Evolutionary conservation across 1,139 yeast genomes (phyloP).

Genomic region (Suzukiozyma palmioleophila): DNA sequence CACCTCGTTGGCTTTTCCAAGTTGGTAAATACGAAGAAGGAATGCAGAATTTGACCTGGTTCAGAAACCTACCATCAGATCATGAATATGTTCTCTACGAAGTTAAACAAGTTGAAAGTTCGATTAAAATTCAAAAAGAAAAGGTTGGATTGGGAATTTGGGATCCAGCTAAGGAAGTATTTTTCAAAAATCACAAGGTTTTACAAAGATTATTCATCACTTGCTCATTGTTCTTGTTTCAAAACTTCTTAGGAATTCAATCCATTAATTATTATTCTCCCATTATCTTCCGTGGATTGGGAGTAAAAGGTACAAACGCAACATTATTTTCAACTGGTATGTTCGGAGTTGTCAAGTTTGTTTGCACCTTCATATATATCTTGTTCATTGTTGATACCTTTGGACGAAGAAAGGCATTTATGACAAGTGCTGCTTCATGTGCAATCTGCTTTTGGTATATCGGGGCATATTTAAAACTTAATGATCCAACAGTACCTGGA

Average conservation of each 20-base stretch:
- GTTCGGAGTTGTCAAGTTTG: slow-evolving; percentile 40
- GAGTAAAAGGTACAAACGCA: slow-evolving; percentile 36
- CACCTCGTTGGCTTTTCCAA: slow-evolving; percentile 39
- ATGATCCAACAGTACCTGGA: slow-evolving; percentile 36
- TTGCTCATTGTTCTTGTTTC: slow-evolving; percentile 33
- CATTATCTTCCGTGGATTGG: slow-evolving; percentile 34
- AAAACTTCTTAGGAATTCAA: slow-evolving; percentile 44
- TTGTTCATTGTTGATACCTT: slow-evolving; percentile 35
- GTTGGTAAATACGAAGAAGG: slow-evolving; percentile 34
- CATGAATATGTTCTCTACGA: slow-evolving; percentile 37
- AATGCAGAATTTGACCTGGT: slow-evolving; percentile 33
- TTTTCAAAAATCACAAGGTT: slow-evolving; percentile 24
- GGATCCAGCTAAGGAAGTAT: slow-evolving; percentile 37
- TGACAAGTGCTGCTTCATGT: slow-evolving; percentile 34
- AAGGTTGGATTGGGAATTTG: slow-evolving; percentile 34
- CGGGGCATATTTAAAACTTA: slow-evolving; percentile 36
- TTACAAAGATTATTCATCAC: slow-evolving; percentile 30
- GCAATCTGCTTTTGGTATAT: slow-evolving; percentile 42
- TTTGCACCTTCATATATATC: slow-evolving; percentile 34
- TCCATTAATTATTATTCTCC: slow-evolving; percentile 46
- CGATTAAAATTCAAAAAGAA: slow-evolving; percentile 23
- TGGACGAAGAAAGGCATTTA: slow-evolving; percentile 37
- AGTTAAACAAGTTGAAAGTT: slow-evolving; percentile 25
- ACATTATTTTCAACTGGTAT: slow-evolving; percentile 40
- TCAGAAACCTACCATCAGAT: slow-evolving; percentile 32